phyloP scores from a whole-genome alignment of 108 stramenopile species.

The Cyclotella atomus region DNA sequence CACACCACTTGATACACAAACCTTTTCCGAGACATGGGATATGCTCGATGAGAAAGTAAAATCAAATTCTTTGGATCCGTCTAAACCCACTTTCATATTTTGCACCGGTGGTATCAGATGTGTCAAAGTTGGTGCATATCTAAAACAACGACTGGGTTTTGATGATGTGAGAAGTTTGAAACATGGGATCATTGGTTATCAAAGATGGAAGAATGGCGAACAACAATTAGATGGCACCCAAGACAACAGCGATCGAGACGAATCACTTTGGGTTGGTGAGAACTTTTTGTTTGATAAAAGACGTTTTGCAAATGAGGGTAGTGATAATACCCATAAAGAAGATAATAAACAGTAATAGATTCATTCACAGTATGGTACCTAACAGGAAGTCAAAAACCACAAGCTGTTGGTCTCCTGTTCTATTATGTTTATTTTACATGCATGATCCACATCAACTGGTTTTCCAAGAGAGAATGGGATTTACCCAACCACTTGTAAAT shows the following conservation, averaged over 20 bases:
- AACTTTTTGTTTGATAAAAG: slow-evolving; percentile 76
- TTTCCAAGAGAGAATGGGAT: no score
- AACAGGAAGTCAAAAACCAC: no score
- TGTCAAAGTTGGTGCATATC: slow-evolving; percentile 82
- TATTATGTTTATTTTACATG: no score
- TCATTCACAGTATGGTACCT: no score
- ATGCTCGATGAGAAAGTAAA: slow-evolving; percentile 52
- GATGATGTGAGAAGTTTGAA: slow-evolving; percentile 69
- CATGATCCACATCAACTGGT: no score
- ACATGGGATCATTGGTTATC: slow-evolving; percentile 81
- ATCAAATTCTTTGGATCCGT: slow-evolving; percentile 49
- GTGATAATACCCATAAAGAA: not conserved
- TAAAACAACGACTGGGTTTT: slow-evolving; percentile 77
- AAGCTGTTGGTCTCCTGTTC: no score
- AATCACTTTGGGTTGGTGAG: slow-evolving; percentile 53
- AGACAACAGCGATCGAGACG: not conserved
- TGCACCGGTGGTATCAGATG: slow-evolving; percentile 92
- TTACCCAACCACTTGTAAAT: no score
- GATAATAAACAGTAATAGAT: no score
- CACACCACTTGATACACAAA: slow-evolving; percentile 65
- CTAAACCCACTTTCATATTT: slow-evolving; percentile 70
- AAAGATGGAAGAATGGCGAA: slow-evolving; percentile 39
- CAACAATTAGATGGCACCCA: not conserved
- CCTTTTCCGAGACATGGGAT: slow-evolving; percentile 76
- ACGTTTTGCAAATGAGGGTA: slow-evolving; percentile 27